Percentiles rank a stretch among this genome's conserved stretches.
phyloP scores from a whole-genome alignment of 352 stramenopile species.

The Thraustochytrium aureum region DNA sequence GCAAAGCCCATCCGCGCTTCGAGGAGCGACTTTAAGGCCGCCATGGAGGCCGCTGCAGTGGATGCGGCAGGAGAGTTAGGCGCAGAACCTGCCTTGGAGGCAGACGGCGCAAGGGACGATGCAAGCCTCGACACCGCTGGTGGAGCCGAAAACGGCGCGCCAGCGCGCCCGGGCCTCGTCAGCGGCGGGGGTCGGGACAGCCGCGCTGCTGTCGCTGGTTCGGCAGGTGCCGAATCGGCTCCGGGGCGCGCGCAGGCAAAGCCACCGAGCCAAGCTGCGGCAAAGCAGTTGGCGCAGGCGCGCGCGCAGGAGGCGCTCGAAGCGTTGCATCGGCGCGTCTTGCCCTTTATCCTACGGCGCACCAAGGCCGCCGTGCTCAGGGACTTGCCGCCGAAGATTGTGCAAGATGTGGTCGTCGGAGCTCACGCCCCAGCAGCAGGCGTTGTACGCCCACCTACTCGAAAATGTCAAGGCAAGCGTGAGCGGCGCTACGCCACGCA shows the following conservation, averaged over 20 bases:
- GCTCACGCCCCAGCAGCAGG: conserved; percentile 78
- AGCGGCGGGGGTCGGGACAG: conserved; percentile 66
- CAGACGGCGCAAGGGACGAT: too few species aligned
- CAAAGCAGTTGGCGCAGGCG: conserved; percentile 64
- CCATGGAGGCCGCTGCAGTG: not conserved
- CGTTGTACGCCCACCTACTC: conserved; percentile 71
- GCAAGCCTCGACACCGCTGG: conserved; percentile 24
- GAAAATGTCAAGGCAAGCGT: not conserved
- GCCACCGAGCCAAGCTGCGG: too few species aligned
- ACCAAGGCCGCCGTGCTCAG: conserved; percentile 95
- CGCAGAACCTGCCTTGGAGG: too few species aligned
- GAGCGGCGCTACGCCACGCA: not conserved
- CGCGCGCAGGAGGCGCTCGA: conserved; percentile 73
- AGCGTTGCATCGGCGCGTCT: conserved; percentile 87
- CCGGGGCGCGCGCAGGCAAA: conserved; percentile 67
- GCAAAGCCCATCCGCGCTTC: conserved; percentile 62
- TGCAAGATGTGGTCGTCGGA: conserved; percentile 86
- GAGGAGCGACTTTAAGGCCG: not conserved
- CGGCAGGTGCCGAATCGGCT: conserved; percentile 68
- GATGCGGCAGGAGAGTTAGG: too few species aligned
- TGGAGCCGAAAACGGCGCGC: conserved; percentile 60
- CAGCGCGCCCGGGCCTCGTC: conserved; percentile 62
- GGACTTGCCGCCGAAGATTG: conserved; percentile 96
- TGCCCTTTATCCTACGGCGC: conserved; percentile 95
- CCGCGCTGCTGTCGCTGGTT: too few species aligned